These are phyloP conservation scores for Monosporascus sp. DNA, from an alignment of 2,329 filamentous ascomycete species.

Conservation along the genomic window DNA sequence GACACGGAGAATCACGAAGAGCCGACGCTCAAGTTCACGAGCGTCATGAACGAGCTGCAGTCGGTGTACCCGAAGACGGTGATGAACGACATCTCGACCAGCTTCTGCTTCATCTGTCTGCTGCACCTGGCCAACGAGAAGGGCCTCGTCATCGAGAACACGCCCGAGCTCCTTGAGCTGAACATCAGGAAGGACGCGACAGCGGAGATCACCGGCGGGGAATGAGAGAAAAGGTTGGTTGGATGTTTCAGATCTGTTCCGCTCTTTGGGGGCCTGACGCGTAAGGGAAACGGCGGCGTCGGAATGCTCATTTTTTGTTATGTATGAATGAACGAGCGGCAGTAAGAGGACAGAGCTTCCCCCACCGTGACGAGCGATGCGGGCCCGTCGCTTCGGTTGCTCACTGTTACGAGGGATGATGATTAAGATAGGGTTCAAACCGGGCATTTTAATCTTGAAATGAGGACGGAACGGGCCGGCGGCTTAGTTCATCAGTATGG, in stretches of 20 bases:
- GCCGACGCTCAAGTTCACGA: conserved; percentile 72
- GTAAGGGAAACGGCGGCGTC: neutral
- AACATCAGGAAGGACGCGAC: conserved; percentile 58
- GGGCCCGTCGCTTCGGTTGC: neutral
- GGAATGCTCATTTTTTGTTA: neutral
- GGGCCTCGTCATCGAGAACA: conserved; percentile 70
- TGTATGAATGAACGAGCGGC: too few species aligned
- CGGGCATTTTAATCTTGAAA: neutral
- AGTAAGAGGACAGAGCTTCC: neutral
- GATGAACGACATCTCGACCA: conserved; percentile 94
- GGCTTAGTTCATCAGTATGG: neutral
- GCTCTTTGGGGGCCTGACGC: neutral
- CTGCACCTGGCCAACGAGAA: conserved; percentile 91
- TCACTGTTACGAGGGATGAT: too few species aligned
- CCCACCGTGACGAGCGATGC: neutral
- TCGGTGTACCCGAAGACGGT: conserved; percentile 77
- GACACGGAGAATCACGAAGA: conserved; percentile 34
- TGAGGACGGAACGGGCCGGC: too few species aligned
- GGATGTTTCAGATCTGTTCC: too few species aligned
- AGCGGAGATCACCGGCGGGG: conserved; percentile 45
- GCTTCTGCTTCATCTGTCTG: conserved; percentile 86
- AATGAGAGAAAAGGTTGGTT: neutral
- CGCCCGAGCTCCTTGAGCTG: conserved; percentile 52
- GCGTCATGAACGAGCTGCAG: conserved; percentile 85
- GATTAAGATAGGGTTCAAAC: neutral